Base-by-base conservation (phyloP, 257 asterid genomes). In the Solanum sejunctum region DNA sequence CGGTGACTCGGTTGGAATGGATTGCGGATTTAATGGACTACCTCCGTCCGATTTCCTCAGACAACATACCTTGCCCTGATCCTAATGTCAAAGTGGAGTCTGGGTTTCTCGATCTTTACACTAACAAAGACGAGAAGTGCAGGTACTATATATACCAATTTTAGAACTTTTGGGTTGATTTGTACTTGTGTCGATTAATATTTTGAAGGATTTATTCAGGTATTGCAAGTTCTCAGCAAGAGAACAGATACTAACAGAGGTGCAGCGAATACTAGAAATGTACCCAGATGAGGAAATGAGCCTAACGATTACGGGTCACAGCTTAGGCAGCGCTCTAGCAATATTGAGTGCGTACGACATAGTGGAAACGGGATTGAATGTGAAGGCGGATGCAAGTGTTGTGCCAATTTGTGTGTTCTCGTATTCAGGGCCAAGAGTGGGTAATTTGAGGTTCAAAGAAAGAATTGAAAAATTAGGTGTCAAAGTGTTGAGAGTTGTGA, bases 351-450 rank as follows among this genome's bases (percentile, higher is more conserved):
- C 87, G 0, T 90, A 90, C 7, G 95, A 92, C 20, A 77, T 90
- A 13, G 85, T 79, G 0, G 91, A 92, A 84, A 92, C 92, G 17
- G 89, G 88, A 1, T 69, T 81, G 3, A 60, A 88, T 11, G 82
- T 86, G 20, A 77, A 79, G 57, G 47, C 10, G 0, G 85, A 87
- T 45, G 12, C 56, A 0, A 84, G 81, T n/a, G 84, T 49, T 2
- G 84, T 85, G 12, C 91, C 92, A 7, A 84, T 90, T 4, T 83
- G 89, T 9, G 93, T 88, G 1, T 85, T 90, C 18, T 87, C 95
- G 10, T 92, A 89, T 32, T 87, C 88, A 0, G 94, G 94, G 5
- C 93, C 95, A 10, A 86, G 95, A 61, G 95, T 92, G 6, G 94
- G 95, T 70, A 92, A 92, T 21, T 57, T 32, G 2, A 89, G 92